phyloP scores from a whole-genome alignment of 148 eudicot species.

The Heliosperma pusillum region DNA sequence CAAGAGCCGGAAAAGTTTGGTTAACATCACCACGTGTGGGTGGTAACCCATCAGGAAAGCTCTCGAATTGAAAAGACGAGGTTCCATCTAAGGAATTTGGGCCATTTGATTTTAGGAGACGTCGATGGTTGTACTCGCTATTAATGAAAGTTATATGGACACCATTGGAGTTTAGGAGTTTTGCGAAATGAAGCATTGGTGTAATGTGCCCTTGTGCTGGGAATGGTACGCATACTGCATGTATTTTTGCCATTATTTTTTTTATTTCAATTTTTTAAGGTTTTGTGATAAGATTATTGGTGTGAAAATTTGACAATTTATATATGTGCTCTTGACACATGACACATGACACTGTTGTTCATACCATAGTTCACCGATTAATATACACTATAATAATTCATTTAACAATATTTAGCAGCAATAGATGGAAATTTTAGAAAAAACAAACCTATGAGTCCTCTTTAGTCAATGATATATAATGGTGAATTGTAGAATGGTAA shows the following conservation, averaged over 20 bases:
- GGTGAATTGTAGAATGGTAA: too few relatives aligned
- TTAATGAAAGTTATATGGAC: conserved; percentile 28
- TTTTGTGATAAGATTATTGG: too few relatives aligned
- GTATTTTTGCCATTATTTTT: conserved; percentile 13
- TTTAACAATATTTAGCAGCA: too few relatives aligned
- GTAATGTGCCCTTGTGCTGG: conserved; percentile 33
- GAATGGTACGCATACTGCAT: conserved; percentile 23
- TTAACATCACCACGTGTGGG: neutral
- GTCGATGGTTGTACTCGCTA: conserved; percentile 21
- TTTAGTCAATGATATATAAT: too few relatives aligned
- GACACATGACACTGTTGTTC: too few relatives aligned
- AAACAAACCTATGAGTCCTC: too few relatives aligned
- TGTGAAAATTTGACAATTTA: too few relatives aligned
- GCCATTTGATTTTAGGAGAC: neutral
- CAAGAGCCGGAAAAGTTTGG: neutral
- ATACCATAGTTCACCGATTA: too few relatives aligned
- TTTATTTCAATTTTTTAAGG: too few relatives aligned
- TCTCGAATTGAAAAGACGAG: neutral
- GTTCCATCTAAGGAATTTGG: neutral
- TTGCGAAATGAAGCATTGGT: conserved; percentile 25
- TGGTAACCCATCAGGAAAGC: neutral
- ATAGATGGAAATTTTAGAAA: too few relatives aligned
- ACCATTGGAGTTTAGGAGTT: conserved; percentile 22
- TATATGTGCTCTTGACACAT: too few relatives aligned
- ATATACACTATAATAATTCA: too few relatives aligned